Base-by-base conservation (phyloP, 208 protist species). In the Trypanosoma brucei region DNA sequence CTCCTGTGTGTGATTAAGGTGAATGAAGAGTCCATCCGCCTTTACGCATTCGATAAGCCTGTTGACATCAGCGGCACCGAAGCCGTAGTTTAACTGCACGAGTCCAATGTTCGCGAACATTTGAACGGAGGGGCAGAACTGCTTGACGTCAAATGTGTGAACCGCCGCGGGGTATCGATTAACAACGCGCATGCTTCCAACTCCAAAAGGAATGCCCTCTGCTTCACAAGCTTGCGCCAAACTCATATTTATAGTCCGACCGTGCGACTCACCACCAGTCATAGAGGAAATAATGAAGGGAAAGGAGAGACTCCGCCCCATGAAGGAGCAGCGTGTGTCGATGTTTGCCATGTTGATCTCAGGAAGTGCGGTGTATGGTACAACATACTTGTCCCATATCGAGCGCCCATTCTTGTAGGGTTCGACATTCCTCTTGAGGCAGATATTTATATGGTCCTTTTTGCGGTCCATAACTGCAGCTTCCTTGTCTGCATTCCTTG, bases 91-190 rank as follows among this genome's bases (percentile, higher is more conserved):
- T 40, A 96, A 70, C 72, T 96, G 91, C 35, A 96, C 91, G 9
- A 96, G 76, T 2, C 91, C 91, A 52, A 96, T 92, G 68, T 96
- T 96, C 11, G 91, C 91, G 40, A 94, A 88, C 91, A 96, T 96
- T 34, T 76, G 81, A 51, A 93, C 88, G 9, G 88, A 92, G 0
- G 91, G 91, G 62, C 86, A 94, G 55, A 80, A 86, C 55, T 82
- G 59, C 70, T 96, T 96, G 22, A 96, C 91, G 55, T 90, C 66
- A 64, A 96, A 96, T 5, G 91, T 94, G 70, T 92, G 68, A 2
- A 76, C 83, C 2, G 84, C 79, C n/a, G 72, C 78, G 13, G 75
- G 57, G 73, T 96, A 96, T 48, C 88, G 82, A 60, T 94, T 94
- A 49, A 96, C 78, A 69, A 96, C 88, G 53, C 91, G 76, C 91